These are phyloP conservation scores for Curvularia sp. DNA, from an alignment of 2,329 filamentous ascomycete genomes.

Conservation along the genomic window DNA sequence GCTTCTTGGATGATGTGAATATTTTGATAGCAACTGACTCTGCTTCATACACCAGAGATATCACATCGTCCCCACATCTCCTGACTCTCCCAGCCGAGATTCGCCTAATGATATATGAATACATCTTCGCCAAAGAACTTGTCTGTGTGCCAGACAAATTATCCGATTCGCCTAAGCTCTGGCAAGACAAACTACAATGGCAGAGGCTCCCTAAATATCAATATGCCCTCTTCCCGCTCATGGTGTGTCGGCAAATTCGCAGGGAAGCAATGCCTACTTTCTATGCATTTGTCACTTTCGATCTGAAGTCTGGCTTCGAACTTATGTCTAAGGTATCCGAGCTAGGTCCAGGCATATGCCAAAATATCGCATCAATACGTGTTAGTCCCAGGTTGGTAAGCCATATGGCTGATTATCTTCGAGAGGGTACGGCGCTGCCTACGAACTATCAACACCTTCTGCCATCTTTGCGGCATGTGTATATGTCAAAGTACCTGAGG, in stretches of 20 bases:
- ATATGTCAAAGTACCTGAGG: background rate
- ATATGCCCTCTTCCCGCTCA: slow-evolving; percentile 1
- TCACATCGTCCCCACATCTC: background rate
- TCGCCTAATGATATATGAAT: slow-evolving; percentile 16
- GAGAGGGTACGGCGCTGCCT: background rate
- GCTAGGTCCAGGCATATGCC: slow-evolving; percentile 6
- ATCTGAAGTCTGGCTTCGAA: slow-evolving; percentile 9
- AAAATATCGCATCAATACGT: slow-evolving; percentile 3
- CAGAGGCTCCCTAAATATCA: slow-evolving; percentile 4
- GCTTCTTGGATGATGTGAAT: background rate
- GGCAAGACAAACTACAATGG: background rate
- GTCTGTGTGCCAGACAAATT: background rate
- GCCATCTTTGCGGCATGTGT: slow-evolving; percentile 10
- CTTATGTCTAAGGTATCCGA: slow-evolving; percentile 11
- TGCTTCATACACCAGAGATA: background rate
- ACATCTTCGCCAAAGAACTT: slow-evolving; percentile 9
- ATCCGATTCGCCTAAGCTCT: too few relatives aligned
- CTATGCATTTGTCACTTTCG: slow-evolving; percentile 11
- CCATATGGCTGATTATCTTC: background rate
- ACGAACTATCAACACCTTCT: slow-evolving; percentile 8
- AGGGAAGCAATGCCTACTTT: slow-evolving; percentile 8
- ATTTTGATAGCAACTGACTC: background rate
- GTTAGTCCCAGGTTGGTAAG: slow-evolving; percentile 8
- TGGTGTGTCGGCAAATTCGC: slow-evolving; percentile 6
- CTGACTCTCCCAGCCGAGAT: slow-evolving; percentile 11